Evolutionary conservation across 176 grass and related monocot genomes (phyloP).

Genomic region (Bonia amplexicaulis): DNA sequence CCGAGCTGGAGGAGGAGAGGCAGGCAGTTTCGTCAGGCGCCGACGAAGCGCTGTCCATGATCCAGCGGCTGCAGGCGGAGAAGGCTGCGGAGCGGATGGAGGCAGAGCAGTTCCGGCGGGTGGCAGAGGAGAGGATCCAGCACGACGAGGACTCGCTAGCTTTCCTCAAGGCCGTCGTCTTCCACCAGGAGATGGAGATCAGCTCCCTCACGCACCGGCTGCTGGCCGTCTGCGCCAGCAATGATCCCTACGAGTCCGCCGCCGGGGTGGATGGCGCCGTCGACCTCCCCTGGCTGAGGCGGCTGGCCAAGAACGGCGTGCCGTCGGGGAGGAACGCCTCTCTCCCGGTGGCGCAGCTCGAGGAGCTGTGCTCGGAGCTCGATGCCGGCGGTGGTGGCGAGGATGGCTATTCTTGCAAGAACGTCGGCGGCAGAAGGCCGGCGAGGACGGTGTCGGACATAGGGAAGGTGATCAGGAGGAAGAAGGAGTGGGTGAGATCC

Average conservation of each 20-base stretch:
- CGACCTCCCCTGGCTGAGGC: slow-evolving; percentile 42
- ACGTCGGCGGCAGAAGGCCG: neutral
- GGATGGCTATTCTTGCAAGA: neutral
- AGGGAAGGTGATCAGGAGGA: slow-evolving; percentile 19
- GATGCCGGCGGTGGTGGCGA: neutral
- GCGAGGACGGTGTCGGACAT: slow-evolving; percentile 41
- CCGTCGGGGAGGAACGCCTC: slow-evolving; percentile 34
- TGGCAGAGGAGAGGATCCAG: slow-evolving; percentile 71
- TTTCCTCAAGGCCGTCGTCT: slow-evolving; percentile 64
- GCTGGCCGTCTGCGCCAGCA: slow-evolving; percentile 44
- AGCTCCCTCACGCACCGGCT: slow-evolving; percentile 67
- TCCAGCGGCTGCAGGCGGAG: slow-evolving; percentile 75
- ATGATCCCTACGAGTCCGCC: neutral
- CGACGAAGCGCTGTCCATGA: slow-evolving; percentile 78
- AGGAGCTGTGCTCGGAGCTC: slow-evolving; percentile 39
- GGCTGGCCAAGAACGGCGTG: slow-evolving; percentile 20
- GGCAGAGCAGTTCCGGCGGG: slow-evolving; percentile 60
- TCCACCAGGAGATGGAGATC: slow-evolving; percentile 77
- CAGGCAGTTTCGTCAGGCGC: slow-evolving; percentile 61
- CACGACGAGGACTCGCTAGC: slow-evolving; percentile 69
- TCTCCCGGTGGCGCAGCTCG: slow-evolving; percentile 12
- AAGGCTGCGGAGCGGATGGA: slow-evolving; percentile 71
- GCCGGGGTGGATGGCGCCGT: neutral
- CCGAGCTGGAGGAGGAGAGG: slow-evolving; percentile 79
- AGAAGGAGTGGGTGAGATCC: slow-evolving; percentile 16